A percentile compares a stretch with the other conserved stretches of the same genome.
Evolutionary conservation across 2,329 filamentous ascomycete species (phyloP).

Genomic region (Didymella arachidicola): DNA sequence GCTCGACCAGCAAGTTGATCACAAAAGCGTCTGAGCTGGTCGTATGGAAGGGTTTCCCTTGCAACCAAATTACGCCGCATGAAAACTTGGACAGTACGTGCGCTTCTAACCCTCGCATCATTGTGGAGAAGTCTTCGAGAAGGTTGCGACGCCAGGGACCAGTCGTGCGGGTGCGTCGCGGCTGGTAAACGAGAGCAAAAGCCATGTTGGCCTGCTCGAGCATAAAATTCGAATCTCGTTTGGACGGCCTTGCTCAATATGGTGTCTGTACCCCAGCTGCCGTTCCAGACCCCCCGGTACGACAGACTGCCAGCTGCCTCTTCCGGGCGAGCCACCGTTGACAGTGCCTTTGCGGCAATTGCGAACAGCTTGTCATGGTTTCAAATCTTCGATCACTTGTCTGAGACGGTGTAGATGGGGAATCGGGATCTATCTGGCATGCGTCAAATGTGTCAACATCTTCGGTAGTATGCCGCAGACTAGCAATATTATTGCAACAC

Average conservation of each 20-base stretch:
- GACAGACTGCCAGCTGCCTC: slow-evolving; percentile 39
- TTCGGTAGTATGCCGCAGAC: slow-evolving; percentile 20
- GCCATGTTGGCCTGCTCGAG: slow-evolving; percentile 33
- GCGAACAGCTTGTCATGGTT: slow-evolving; percentile 40
- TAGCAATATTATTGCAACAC: slow-evolving; percentile 7
- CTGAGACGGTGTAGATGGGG: slow-evolving; percentile 6
- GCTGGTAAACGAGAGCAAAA: slow-evolving; percentile 42
- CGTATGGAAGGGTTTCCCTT: slow-evolving; percentile 31
- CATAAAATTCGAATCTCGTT: slow-evolving; percentile 45
- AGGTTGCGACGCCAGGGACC: slow-evolving; percentile 41
- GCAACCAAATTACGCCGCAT: slow-evolving; percentile 34
- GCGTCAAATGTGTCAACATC: slow-evolving; percentile 28
- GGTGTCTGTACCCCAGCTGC: slow-evolving; percentile 26
- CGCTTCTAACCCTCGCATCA: slow-evolving; percentile 33
- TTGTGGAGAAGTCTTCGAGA: slow-evolving; percentile 45
- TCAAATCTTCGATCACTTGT: slow-evolving; percentile 27
- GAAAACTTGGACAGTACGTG: slow-evolving; percentile 29
- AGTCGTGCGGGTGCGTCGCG: slow-evolving; percentile 38
- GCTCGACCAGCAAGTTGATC: slow-evolving; percentile 20
- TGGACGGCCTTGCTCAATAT: slow-evolving; percentile 26
- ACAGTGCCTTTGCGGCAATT: slow-evolving; percentile 32
- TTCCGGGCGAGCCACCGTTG: slow-evolving; percentile 33
- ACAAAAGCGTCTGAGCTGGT: slow-evolving; percentile 31
- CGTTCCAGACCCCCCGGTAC: slow-evolving; percentile 37
- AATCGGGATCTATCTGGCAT: slow-evolving; percentile 23